Evolutionary conservation across 768 basidiomycete species (phyloP).

Genomic region (Clitopilus hobsonii): DNA sequence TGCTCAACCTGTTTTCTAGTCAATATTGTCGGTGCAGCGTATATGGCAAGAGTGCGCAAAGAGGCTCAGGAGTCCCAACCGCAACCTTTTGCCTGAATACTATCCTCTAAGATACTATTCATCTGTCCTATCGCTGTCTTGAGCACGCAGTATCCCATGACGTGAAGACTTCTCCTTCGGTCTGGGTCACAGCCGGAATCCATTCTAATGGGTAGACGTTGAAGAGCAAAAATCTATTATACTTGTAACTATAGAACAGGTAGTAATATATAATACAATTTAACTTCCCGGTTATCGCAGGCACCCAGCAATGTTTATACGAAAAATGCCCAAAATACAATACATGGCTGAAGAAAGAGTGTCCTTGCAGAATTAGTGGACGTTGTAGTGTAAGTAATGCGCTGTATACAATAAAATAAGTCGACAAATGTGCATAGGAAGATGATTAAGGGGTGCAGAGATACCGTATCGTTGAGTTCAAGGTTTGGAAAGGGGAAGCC

Average conservation of each 20-base stretch:
- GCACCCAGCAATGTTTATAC: not conserved
- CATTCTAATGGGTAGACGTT: not conserved
- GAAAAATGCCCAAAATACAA: too few species aligned
- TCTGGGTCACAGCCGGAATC: not conserved
- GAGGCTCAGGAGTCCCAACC: slow-evolving; percentile 33
- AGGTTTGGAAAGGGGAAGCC: not conserved
- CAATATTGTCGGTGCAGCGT: slow-evolving; percentile 72
- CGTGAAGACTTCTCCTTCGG: not conserved
- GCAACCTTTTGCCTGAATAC: slow-evolving; percentile 8
- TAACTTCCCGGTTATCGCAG: not conserved
- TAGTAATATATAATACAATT: not conserved
- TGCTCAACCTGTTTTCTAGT: slow-evolving; percentile 35
- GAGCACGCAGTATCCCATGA: not conserved
- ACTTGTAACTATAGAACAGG: not conserved
- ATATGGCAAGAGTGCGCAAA: slow-evolving; percentile 51
- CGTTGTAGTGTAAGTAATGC: too few species aligned
- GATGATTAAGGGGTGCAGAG: not conserved
- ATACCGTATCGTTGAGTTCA: not conserved
- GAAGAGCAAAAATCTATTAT: not conserved
- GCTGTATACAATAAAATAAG: too few species aligned
- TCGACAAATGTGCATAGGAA: too few species aligned
- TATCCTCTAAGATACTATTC: slow-evolving; percentile 1
- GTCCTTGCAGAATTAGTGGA: too few species aligned
- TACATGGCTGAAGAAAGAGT: too few species aligned
- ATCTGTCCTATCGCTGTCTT: not conserved